Conservation (phyloP, 2,329 filamentous ascomycete genomes). For the Lachnellula hyalina region DNA sequence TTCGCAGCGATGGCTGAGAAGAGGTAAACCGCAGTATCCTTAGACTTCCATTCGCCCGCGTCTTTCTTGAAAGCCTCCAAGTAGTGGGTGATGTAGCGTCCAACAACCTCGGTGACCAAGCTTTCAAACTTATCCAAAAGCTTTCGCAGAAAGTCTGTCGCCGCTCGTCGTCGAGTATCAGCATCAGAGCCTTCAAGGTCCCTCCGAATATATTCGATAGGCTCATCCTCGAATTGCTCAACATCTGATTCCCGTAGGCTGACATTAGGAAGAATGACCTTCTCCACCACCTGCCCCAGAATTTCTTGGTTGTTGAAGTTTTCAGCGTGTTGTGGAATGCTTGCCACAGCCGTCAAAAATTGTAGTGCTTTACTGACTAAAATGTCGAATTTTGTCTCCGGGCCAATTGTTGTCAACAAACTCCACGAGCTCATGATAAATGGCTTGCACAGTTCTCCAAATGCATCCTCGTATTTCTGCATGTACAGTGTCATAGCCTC, state of each 20-base stretch:
- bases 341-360: conserved; percentile 86
- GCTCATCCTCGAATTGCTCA: conserved; percentile 96
- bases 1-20: conserved; percentile 93
- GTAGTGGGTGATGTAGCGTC: conserved; percentile 81
- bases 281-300: conserved; percentile 84
- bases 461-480: conserved; percentile 93
- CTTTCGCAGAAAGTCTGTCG: conserved; percentile 88
- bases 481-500: conserved; percentile 85
- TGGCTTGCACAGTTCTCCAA: conserved; percentile 70
- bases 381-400: conserved; percentile 88
- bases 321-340: conserved; percentile 69
- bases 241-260: conserved; percentile 87
- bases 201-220: conserved; percentile 93
- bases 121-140: conserved; percentile 84
- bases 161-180: conserved; percentile 84
- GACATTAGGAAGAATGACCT: conserved; percentile 91
- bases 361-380: conserved; percentile 92
- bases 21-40: conserved; percentile 96
- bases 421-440: conserved; percentile 92
- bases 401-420: conserved; percentile 77
- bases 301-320: conserved; percentile 80
- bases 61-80: conserved; percentile 68
- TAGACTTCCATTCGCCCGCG: conserved; percentile 82
- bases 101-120: conserved; percentile 80
- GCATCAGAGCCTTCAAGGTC: conserved; percentile 96